A percentile compares a stretch with the other conserved stretches of the same genome.
These are phyloP conservation scores for Kodamaea neixiangensis DNA, from an alignment of 805 yeast genomes.

Conservation along the genomic window DNA sequence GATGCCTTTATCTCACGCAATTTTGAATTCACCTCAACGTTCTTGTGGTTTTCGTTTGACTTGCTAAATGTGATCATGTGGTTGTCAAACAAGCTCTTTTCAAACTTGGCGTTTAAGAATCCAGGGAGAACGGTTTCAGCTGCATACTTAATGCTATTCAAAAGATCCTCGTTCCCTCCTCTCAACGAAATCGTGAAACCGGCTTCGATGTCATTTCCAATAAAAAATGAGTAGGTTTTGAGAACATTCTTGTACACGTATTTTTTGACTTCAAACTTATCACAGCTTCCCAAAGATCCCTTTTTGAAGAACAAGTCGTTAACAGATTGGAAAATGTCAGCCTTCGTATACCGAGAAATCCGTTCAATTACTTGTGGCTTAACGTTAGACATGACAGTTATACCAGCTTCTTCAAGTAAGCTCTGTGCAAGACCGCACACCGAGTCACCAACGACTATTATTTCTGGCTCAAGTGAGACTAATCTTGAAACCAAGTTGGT, in stretches of 20 bases:
- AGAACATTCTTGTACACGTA: conserved; percentile 56
- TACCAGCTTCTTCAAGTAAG: conserved; percentile 68
- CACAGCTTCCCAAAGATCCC: conserved; percentile 69
- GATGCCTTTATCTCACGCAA: conserved; percentile 16
- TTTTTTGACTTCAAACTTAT: conserved; percentile 66
- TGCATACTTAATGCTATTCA: conserved; percentile 73
- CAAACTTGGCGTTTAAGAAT: conserved; percentile 76
- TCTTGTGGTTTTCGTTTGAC: conserved; percentile 14
- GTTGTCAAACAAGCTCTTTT: conserved; percentile 43
- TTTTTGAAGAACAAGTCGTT: conserved; percentile 74
- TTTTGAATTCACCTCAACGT: conserved; percentile 13
- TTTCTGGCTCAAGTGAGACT: conserved; percentile 71
- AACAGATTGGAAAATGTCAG: conserved; percentile 83
- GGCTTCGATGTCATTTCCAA: conserved; percentile 68
- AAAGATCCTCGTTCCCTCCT: conserved; percentile 65
- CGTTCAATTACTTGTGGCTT: conserved; percentile 82
- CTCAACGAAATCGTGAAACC: conserved; percentile 90
- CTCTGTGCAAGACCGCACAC: conserved; percentile 82
- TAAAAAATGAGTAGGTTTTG: conserved; percentile 75
- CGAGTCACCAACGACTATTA: conserved; percentile 74
- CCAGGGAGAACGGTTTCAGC: conserved; percentile 79
- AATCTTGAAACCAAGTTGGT: conserved; percentile 80
- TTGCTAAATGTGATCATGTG: conserved; percentile 18
- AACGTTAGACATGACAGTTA: conserved; percentile 78
- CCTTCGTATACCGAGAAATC: conserved; percentile 74